Conservation (phyloP, 1,139 yeast genomes). For the Saccharomyces hybrid region DNA sequence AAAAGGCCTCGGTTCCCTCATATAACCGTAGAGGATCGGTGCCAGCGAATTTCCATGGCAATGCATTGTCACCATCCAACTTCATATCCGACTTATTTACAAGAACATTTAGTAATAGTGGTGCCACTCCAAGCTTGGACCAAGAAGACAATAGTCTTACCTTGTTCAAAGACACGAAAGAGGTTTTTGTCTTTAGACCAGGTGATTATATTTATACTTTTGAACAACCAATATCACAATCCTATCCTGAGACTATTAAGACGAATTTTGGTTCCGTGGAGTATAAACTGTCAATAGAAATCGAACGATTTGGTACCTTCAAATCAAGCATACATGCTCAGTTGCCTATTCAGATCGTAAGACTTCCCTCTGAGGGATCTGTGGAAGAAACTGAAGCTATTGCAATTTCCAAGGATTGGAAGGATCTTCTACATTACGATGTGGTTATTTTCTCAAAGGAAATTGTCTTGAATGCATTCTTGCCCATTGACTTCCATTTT, state of each 20-base stretch:
- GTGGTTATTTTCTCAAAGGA: conserved; percentile 82
- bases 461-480: conserved; percentile 67
- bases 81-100: neutral
- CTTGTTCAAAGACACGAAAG: neutral
- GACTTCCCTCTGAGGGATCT: conserved; percentile 69
- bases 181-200: conserved; percentile 34
- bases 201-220: conserved; percentile 90
- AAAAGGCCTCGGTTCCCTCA: neutral
- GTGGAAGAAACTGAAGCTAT: conserved; percentile 89
- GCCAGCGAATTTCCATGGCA: neutral
- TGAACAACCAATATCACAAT: conserved; percentile 78
- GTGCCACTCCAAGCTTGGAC: neutral
- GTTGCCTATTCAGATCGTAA: conserved; percentile 54
- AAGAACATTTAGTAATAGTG: neutral
- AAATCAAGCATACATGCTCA: conserved; percentile 57
- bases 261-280: conserved; percentile 74
- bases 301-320: conserved; percentile 74
- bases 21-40: neutral
- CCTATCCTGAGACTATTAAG: conserved; percentile 69
- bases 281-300: conserved; percentile 58
- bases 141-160: conserved; percentile 3
- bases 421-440: conserved; percentile 79
- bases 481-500: conserved; percentile 78
- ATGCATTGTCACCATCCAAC: neutral
- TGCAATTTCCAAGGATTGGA: conserved; percentile 85